A percentile compares a stretch with the other conserved stretches of the same genome.
Conservation (phyloP, 2,329 filamentous ascomycete species). For the Mycocentrospora acerina region DNA sequence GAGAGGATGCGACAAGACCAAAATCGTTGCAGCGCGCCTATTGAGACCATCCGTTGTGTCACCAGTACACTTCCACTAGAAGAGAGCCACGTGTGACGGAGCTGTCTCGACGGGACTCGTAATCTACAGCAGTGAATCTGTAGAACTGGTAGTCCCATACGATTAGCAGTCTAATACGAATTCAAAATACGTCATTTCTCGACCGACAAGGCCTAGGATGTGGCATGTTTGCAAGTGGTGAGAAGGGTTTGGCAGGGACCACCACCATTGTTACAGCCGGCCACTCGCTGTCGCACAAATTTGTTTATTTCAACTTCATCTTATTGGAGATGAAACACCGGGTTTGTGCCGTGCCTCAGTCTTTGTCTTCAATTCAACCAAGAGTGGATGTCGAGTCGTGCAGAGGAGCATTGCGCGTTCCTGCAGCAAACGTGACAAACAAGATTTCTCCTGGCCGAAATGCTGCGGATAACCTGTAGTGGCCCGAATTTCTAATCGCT, state of each 20-base stretch:
- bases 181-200: slow-evolving; percentile 23
- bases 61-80: too few species aligned
- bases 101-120: too few species aligned
- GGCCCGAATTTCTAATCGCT: too few species aligned
- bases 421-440: slow-evolving; percentile 1
- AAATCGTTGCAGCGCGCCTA: slow-evolving; percentile 13
- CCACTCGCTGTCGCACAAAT: slow-evolving; percentile 16
- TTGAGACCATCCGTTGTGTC: too few species aligned
- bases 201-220: slow-evolving; percentile 9
- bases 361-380: slow-evolving; percentile 4
- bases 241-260: slow-evolving; percentile 16
- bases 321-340: slow-evolving; percentile 23
- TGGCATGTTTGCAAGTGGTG: slow-evolving; percentile 6
- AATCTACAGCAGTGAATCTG: too few species aligned
- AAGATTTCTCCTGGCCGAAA: too few species aligned
- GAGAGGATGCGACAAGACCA: slow-evolving; percentile 2
- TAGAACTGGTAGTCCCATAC: too few species aligned
- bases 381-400: slow-evolving; percentile 4
- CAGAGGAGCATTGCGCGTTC: slow-evolving; percentile 6
- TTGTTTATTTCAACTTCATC: slow-evolving; percentile 22
- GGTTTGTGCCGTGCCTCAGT: slow-evolving; percentile 15
- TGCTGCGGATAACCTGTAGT: too few species aligned
- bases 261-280: slow-evolving; percentile 15
- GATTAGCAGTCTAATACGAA: neutral
- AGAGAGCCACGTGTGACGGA: too few species aligned